Percentiles rank a stretch among this genome's conserved stretches.
phyloP scores from a whole-genome alignment of 192 early-diverging fungal species.

The Piromyces finnis region DNA sequence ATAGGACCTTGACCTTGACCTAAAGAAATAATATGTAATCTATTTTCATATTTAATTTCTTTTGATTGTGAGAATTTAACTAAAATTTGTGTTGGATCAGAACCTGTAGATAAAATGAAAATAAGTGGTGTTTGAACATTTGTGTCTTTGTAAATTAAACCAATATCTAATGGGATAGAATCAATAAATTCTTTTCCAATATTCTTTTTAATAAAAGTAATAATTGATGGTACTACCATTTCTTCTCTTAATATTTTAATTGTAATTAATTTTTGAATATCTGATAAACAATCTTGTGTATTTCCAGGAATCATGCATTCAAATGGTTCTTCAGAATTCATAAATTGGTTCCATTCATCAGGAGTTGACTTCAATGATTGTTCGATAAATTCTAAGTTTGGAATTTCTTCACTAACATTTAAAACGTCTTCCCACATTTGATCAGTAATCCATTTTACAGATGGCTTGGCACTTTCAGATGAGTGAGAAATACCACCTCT shows the following conservation, averaged over 20 bases:
- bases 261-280: conserved; percentile 17
- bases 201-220: conserved; percentile 31
- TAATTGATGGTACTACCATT: conserved; percentile 22
- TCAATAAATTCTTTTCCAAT: conserved; percentile 35
- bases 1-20: conserved; percentile 40
- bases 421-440: conserved; percentile 32
- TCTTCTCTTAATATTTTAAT: conserved; percentile 39
- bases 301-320: neutral
- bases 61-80: conserved; percentile 4
- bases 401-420: conserved; percentile 10
- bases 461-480: conserved; percentile 14
- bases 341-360: neutral
- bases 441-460: conserved; percentile 14
- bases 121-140: conserved; percentile 23
- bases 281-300: neutral
- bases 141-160: conserved; percentile 35
- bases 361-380: neutral
- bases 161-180: conserved; percentile 30
- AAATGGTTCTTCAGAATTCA: neutral
- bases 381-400: neutral
- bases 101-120: conserved; percentile 43
- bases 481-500: conserved; percentile 17
- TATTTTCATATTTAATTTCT: conserved; percentile 38
- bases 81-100: conserved; percentile 27
- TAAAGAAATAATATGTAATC: conserved; percentile 42